These are phyloP conservation scores for Phoma sp. DNA, from an alignment of 2,329 filamentous ascomycete species.

Conservation along the genomic window DNA sequence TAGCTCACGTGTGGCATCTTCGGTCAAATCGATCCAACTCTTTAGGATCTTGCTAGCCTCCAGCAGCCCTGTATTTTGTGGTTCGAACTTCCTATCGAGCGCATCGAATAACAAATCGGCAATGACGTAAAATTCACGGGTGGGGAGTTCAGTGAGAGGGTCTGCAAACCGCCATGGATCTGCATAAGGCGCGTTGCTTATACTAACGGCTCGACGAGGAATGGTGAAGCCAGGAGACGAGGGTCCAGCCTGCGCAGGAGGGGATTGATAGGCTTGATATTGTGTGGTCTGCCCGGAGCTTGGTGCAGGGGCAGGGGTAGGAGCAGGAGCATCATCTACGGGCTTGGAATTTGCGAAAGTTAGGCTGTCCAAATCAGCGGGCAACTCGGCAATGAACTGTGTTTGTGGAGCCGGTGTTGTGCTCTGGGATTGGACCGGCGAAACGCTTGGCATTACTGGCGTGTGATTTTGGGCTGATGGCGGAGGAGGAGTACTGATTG, in stretches of 20 bases:
- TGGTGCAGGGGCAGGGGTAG: conserved; percentile 2
- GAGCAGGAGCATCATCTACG: conserved; percentile 1
- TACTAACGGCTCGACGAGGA: conserved; percentile 37
- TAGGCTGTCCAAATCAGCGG: conserved; percentile 40
- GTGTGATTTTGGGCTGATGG: conserved; percentile 17
- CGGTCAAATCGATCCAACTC: conserved; percentile 37
- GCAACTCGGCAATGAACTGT: conserved; percentile 37
- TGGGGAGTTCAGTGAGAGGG: conserved; percentile 39
- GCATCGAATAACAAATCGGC: conserved; percentile 45
- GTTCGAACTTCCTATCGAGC: conserved; percentile 42
- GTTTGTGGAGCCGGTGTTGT: conserved; percentile 22
- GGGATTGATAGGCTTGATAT: conserved; percentile 41
- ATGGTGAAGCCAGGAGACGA: conserved; percentile 33
- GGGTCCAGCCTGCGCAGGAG: conserved; percentile 20
- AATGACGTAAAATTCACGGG: conserved; percentile 44
- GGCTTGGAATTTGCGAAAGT: conserved; percentile 28
- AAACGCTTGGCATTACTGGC: conserved; percentile 14
- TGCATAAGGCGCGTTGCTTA: conserved; percentile 33
- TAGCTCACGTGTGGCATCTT: conserved; percentile 34
- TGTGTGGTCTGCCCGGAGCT: conserved; percentile 14
- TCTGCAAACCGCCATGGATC: conserved; percentile 46
- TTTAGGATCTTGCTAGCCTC: conserved; percentile 43
- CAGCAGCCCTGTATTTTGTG: conserved; percentile 42
- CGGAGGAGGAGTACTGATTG: conserved; percentile 27
- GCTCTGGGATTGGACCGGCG: conserved; percentile 18